These are phyloP conservation scores for Sherardia arvensis DNA, from an alignment of 257 asterid species.

Conservation along the genomic window DNA sequence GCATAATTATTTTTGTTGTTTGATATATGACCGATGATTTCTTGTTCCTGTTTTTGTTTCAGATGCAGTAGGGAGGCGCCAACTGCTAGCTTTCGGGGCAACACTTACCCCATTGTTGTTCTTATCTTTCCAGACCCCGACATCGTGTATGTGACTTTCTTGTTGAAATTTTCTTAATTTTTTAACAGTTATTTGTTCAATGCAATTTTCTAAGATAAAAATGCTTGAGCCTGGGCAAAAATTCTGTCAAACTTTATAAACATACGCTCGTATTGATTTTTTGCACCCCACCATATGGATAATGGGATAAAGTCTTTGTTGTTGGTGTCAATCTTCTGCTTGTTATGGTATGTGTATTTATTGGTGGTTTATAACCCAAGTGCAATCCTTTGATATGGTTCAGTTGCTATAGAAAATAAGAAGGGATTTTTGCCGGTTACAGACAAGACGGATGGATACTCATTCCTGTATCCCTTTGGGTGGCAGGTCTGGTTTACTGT, in stretches of 20 bases:
- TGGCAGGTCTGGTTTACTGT: constrained; percentile 59
- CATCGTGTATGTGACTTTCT: constrained; percentile 44
- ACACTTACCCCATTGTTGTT: constrained; percentile 42
- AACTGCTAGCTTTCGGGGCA: constrained; percentile 54
- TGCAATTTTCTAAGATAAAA: background rate
- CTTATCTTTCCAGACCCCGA: constrained; percentile 35
- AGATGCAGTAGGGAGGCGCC: constrained; percentile 58
- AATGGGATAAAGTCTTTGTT: background rate
- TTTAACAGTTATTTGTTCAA: no score
- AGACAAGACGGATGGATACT: constrained; percentile 80
- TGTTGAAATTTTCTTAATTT: background rate
- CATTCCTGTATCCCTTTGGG: constrained; percentile 78
- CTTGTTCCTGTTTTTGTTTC: constrained; percentile 15
- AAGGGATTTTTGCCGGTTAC: constrained; percentile 68
- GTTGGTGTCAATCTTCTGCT: background rate
- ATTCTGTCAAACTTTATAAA: no score
- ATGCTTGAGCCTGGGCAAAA: background rate
- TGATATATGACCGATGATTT: background rate
- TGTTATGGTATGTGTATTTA: constrained; percentile 9
- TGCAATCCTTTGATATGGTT: constrained; percentile 49
- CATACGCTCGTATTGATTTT: background rate
- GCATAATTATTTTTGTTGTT: background rate
- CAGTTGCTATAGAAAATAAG: constrained; percentile 91
- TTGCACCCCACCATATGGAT: background rate
- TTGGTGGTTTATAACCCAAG: constrained; percentile 38